Percentiles rank a stretch among this genome's conserved stretches.
These are phyloP conservation scores for Fomitopsis betulina DNA, from an alignment of 1,284 basidiomycete species.

Conservation along the genomic window DNA sequence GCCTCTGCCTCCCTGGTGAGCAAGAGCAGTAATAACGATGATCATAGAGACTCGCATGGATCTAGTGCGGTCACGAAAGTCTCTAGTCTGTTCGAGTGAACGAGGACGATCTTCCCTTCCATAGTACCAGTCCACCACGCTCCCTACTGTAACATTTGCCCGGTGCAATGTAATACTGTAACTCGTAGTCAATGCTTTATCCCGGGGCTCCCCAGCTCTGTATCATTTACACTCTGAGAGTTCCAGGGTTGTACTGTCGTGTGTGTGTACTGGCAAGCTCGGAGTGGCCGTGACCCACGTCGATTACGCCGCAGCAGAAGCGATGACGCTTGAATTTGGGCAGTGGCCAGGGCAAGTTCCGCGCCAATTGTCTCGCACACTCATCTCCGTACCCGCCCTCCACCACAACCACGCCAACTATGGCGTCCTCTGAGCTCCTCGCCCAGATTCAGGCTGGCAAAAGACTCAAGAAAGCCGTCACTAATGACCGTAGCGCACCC, in stretches of 20 bases:
- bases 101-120: no score
- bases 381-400: background rate
- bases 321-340: background rate
- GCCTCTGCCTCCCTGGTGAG: background rate
- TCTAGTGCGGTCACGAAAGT: background rate
- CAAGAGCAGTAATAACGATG: background rate
- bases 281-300: background rate
- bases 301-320: background rate
- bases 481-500: conserved; percentile 80
- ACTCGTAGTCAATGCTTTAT: background rate
- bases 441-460: conserved; percentile 79
- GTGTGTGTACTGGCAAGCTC: no score
- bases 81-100: background rate
- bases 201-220: no score
- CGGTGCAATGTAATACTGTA: background rate
- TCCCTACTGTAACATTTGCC: background rate
- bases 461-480: conserved; percentile 75
- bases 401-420: conserved; percentile 20
- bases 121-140: background rate
- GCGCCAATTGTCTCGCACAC: background rate
- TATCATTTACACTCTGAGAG: no score
- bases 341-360: background rate
- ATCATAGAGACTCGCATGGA: background rate
- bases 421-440: conserved; percentile 70
- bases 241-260: no score